phyloP scores from a whole-genome alignment of 805 yeast genomes.

The Candida tallmaniae region DNA sequence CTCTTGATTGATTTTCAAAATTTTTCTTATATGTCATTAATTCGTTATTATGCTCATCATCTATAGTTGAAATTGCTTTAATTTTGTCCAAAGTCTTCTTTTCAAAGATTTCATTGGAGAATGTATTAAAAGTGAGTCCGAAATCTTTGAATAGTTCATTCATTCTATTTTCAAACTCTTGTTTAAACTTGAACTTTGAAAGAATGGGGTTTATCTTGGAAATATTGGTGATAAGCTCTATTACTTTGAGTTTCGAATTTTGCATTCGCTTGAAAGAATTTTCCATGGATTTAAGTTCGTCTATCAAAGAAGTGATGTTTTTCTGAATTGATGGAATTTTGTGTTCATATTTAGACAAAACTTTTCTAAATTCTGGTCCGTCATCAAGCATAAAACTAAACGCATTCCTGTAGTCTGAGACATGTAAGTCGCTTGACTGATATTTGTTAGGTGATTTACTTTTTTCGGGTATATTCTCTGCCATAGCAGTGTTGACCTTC shows the following conservation, averaged over 20 bases:
- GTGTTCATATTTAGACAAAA: slow-evolving; percentile 28
- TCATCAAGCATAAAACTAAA: slow-evolving; percentile 36
- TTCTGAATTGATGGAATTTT: slow-evolving; percentile 24
- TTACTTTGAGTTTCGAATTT: slow-evolving; percentile 15
- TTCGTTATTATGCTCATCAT: slow-evolving; percentile 19
- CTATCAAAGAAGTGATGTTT: slow-evolving; percentile 20
- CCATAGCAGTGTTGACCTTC: not conserved
- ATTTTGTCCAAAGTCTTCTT: slow-evolving; percentile 25
- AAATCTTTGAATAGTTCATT: slow-evolving; percentile 27
- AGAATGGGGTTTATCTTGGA: slow-evolving; percentile 22
- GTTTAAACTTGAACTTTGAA: slow-evolving; percentile 18
- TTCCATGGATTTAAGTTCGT: slow-evolving; percentile 30
- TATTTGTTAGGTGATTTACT: slow-evolving; percentile 11
- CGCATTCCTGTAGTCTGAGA: slow-evolving; percentile 22
- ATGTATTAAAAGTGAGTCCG: slow-evolving; percentile 25
- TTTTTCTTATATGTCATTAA: slow-evolving; percentile 22
- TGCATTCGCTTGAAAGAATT: slow-evolving; percentile 17
- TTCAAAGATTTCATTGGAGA: slow-evolving; percentile 26
- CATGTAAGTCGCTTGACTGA: slow-evolving; percentile 1
- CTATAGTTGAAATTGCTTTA: slow-evolving; percentile 9
- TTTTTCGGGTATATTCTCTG: not conserved
- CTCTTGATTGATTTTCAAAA: slow-evolving; percentile 39
- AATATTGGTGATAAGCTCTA: slow-evolving; percentile 20
- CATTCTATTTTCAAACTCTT: slow-evolving; percentile 22
- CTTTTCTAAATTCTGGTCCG: slow-evolving; percentile 39